Base-by-base conservation (phyloP, 2,329 filamentous ascomycete genomes). In the Aspergillus floridensis region DNA sequence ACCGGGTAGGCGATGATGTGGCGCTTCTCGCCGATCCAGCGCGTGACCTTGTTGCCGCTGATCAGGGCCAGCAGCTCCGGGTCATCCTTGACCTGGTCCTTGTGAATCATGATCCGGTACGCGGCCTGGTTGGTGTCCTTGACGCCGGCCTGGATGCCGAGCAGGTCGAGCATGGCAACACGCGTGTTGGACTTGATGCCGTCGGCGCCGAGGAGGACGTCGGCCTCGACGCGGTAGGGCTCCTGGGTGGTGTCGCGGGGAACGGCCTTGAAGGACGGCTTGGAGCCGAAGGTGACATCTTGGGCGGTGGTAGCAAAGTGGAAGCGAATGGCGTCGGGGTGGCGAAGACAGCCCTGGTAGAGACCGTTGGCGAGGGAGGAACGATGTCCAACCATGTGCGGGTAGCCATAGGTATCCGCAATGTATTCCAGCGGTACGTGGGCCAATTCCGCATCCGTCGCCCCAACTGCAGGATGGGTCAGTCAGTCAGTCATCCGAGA, bases 301-400 rank as follows among this genome's bases (percentile, higher is more conserved):
- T 81, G 78, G 6, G 88, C 79, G 4, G 80, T 76, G 10, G 81
- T 84, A 31, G 83, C 81, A 70, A 93, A 89, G 75, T 88, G 82
- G 76, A 93, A 92, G 6, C 74, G 86, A 70, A 93, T 87, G 38
- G 79, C 46, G 26, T 65, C 79, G 19, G 82, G 72, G 67, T 90
- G 81, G 50, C 79, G 78, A 67, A 85, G 79, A 75, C 90, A 93
- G n/a, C 84, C 89, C 51, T 88, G 81, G 74, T 87, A 92, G 32
- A 93, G 77, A 5, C 84, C 83, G 38, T 84, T 83, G 5, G 90
- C 89, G 4, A 93, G 82, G 8, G 87, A 89, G 0, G 88, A 82
- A 21, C 91, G 86, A 72, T 95, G 91, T 7, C 89, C 90, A 4
- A 91, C 89, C 83, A 90, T 92, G 76, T 93, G 90, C 0, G 89